Percentiles rank a stretch among this genome's conserved stretches.
These are phyloP conservation scores for Westerdykella ornata DNA, from an alignment of 2,329 filamentous ascomycete species.

Conservation along the genomic window DNA sequence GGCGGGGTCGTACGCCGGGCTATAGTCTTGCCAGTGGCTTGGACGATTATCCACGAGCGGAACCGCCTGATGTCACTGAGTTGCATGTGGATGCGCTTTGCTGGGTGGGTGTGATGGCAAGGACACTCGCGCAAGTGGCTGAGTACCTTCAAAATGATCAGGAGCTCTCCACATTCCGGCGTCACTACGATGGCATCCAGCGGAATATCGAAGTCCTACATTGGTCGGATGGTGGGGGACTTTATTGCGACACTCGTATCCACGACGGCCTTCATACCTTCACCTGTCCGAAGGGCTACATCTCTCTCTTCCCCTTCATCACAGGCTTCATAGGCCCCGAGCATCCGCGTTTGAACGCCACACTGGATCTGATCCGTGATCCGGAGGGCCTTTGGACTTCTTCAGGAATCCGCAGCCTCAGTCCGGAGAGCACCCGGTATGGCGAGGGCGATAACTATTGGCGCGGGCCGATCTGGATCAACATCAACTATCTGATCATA, in stretches of 20 bases:
- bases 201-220: constrained; percentile 84
- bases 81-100: constrained; percentile 86
- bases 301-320: constrained; percentile 86
- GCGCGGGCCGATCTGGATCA: constrained; percentile 90
- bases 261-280: constrained; percentile 77
- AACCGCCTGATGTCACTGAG: constrained; percentile 87
- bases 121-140: constrained; percentile 69
- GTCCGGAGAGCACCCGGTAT: constrained; percentile 70
- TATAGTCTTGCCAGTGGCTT: constrained; percentile 85
- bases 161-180: constrained; percentile 63
- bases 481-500: constrained; percentile 86
- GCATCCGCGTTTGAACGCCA: constrained; percentile 63
- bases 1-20: constrained; percentile 75
- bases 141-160: constrained; percentile 63
- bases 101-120: constrained; percentile 93
- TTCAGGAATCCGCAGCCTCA: constrained; percentile 78
- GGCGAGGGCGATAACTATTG: constrained; percentile 92
- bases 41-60: constrained; percentile 86
- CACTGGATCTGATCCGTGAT: constrained; percentile 70
- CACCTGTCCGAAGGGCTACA: constrained; percentile 90
- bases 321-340: constrained; percentile 68
- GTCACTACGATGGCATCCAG: constrained; percentile 64
- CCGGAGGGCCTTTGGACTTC: constrained; percentile 79
- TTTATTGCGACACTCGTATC: constrained; percentile 86
- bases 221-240: constrained; percentile 73